Evolutionary conservation across 2,329 filamentous ascomycete genomes (phyloP), one percentile per base, ranked within the genome.

Genomic region (Ophiostoma pallidulum): DNA sequence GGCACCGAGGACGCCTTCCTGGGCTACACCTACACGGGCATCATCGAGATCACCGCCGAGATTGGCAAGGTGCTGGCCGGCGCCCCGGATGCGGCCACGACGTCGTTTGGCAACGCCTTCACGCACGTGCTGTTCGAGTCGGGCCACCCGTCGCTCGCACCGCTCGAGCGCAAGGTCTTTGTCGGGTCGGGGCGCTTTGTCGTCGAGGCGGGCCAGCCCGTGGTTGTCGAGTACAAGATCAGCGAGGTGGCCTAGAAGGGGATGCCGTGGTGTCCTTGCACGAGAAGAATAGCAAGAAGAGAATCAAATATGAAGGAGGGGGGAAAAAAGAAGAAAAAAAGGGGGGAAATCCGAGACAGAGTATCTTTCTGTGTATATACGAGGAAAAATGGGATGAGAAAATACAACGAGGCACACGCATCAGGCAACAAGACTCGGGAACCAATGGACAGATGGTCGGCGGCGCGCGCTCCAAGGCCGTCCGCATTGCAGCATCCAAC

Each of bases 191-290:
- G 68, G 16, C 58, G 63, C 28, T 71, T 71, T 50, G 53, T 69
- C 10, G n/a, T 69, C n/a, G 62, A 66, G 53, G 44, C 53, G 3
- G 67, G 64, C 19, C 61, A 67, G 58, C 58, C 62, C 12, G 49
- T 60, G 7, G 54, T 63, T 18, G 66, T 71, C 10, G 68, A 70
- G 60, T 71, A 71, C 56, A 68, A 67, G 57, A 65, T 71, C 48
- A 69, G 66, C 50, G 63, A 70, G 56, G 66, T 70, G 20, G n/a
- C 49, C 7, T 24, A 41, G 31, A 51, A 51, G 41, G n/a, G 3
- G 12, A 5, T 8, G 18, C 26, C 9, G 7, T 14, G 31, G 13
- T 13, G 31, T n/a, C n/a, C n/a, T n/a, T n/a, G n/a, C n/a, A n/a
- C n/a, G n/a, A n/a, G n/a, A 14, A 32, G 31, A 9, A 14, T 5